A percentile compares a stretch with the other conserved stretches of the same genome.
Evolutionary conservation across 371 early-diverging fungal species (phyloP).

Genomic region (Syncephalastrum racemosum): DNA sequence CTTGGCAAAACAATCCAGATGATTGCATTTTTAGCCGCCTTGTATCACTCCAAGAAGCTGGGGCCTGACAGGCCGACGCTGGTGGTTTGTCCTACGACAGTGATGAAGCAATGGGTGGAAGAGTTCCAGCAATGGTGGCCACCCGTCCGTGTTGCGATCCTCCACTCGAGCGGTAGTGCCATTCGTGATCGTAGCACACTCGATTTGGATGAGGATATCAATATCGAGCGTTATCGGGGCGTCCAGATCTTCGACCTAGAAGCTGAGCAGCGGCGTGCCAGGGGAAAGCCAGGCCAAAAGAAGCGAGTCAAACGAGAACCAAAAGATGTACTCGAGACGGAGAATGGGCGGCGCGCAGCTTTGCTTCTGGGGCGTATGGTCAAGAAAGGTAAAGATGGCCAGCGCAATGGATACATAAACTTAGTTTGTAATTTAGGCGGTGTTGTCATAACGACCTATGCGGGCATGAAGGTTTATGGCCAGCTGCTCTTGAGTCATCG

Average conservation of each 20-base stretch:
- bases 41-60: conserved; percentile 56
- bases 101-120: conserved; percentile 95
- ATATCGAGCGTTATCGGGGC: neutral
- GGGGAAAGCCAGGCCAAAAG: too few species aligned
- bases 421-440: conserved; percentile 57
- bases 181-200: conserved; percentile 29
- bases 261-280: conserved; percentile 19
- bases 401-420: neutral
- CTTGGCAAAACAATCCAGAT: conserved; percentile 97
- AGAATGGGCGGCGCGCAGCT: conserved; percentile 29
- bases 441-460: conserved; percentile 87
- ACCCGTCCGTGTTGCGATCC: conserved; percentile 83
- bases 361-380: conserved; percentile 35
- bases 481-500: conserved; percentile 61
- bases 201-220: neutral
- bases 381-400: conserved; percentile 20
- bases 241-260: conserved; percentile 6
- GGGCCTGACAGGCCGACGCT: conserved; percentile 61
- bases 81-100: conserved; percentile 95
- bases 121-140: conserved; percentile 97
- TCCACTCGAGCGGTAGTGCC: conserved; percentile 85
- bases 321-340: conserved; percentile 1
- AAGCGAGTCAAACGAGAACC: too few species aligned
- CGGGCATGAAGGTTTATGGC: conserved; percentile 74
- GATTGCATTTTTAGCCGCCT: conserved; percentile 78